Percentiles rank a stretch among this genome's conserved stretches.
Conservation (phyloP, 495 filamentous ascomycete genomes). For the Neurospora sp. region DNA sequence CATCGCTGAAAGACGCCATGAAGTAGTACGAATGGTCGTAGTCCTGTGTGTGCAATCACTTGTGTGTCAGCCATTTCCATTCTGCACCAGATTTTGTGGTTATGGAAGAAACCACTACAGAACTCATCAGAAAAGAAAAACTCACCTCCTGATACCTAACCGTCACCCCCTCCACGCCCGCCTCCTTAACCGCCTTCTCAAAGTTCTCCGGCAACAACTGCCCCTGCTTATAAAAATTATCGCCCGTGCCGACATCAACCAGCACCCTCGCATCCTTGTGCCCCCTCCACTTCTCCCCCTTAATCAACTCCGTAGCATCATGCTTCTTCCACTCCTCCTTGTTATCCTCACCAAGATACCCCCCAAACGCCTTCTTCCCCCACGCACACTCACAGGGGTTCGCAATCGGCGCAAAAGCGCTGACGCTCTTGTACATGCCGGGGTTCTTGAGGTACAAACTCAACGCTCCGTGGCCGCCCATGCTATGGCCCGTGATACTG, state of each 20-base stretch:
- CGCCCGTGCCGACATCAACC: slow-evolving; percentile 85
- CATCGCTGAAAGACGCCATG: slow-evolving; percentile 77
- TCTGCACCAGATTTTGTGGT: not conserved
- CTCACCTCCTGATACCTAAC: slow-evolving; percentile 70
- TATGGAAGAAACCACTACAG: not conserved
- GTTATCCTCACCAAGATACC: slow-evolving; percentile 67
- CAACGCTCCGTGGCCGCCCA: slow-evolving; percentile 94
- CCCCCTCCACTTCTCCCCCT: slow-evolving; percentile 47
- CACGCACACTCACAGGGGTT: slow-evolving; percentile 83
- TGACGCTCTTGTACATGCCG: slow-evolving; percentile 75
- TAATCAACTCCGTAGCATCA: slow-evolving; percentile 83
- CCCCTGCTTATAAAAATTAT: slow-evolving; percentile 90
- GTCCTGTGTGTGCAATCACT: slow-evolving; percentile 33
- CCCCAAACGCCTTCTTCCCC: slow-evolving; percentile 90
- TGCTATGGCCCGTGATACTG: slow-evolving; percentile 83
- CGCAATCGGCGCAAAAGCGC: slow-evolving; percentile 83
- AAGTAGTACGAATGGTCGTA: slow-evolving; percentile 98
- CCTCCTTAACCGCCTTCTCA: slow-evolving; percentile 62
- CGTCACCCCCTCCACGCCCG: slow-evolving; percentile 53
- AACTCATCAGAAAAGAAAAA: not conserved
- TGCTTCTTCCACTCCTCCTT: slow-evolving; percentile 72
- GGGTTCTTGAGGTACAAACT: slow-evolving; percentile 87
- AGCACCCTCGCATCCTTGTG: slow-evolving; percentile 56
- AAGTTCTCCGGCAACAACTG: slow-evolving; percentile 95
- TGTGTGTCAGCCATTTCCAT: not conserved